Base-by-base conservation (phyloP, 2,329 filamentous ascomycete species). In the Karstenula rhodostoma region DNA sequence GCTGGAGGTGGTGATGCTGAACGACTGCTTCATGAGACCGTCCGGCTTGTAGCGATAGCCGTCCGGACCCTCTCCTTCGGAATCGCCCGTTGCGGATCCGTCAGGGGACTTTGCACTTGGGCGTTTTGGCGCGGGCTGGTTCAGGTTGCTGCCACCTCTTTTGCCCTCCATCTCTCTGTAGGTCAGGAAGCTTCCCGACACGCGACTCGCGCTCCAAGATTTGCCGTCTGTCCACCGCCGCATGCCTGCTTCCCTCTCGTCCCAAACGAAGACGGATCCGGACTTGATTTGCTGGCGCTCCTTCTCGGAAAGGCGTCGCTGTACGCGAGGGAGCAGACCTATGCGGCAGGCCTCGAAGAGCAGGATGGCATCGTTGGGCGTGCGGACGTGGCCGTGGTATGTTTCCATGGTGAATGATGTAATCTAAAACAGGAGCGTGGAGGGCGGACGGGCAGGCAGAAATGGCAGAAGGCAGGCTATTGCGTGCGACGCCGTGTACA, bases 101-200 rank as follows among this genome's bases (percentile, higher is more conserved):
- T 97, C 93, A 35, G 93, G 92, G 9, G 92, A 94, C 81, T 93
- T 94, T 73, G 74, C 83, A 85, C 80, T 82, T 83, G 80, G 66
- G 29, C 73, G 67, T 67, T 77, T 77, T 9, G 67, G 68, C 15
- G 67, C 63, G 9, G 72, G 73, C 77, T 77, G 81, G 75, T 65
- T 86, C 84, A 35, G 87, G 84, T 74, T 94, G 65, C 83, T 87
- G 61, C 92, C 92, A 56, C 94, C 94, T 64, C 95, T 87, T 84
- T 98, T 98, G 78, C 95, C 95, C 79, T 99, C 95, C 95, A 99
- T 99, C 77, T 99, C 95, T 42, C 95, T 87, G 75, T 99, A 99
- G 8, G 95, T 98, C 61, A 99, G 80, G 77, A 99, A 99, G 81
- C 95, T 98, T 54, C 95, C 95, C 0, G 94, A 98, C 0, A 99